Base-by-base conservation (phyloP, 2,329 filamentous ascomycete species). In the Hypoxylon sp. region DNA sequence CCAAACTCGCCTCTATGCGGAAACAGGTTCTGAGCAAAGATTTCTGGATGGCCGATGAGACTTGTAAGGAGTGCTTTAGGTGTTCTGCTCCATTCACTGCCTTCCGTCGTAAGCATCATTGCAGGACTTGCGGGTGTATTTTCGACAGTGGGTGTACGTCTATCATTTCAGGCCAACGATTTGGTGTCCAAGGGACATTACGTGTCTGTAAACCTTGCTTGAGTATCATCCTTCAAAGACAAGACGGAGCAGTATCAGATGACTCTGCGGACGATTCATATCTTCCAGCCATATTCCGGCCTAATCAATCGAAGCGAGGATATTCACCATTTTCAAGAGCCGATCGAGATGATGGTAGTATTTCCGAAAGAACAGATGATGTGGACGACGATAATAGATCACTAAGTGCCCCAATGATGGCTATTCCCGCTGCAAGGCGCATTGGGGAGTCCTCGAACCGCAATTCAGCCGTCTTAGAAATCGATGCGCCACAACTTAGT, bases 11-110 rank as follows among this genome's bases (percentile, higher is more conserved):
- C 53, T 90, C 92, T 72, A 91, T 97, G 84, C 89, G 91, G 68
- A 92, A 93, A 74, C 94, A 95, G 75, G 90, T 99, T 6, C 82
- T 98, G 49, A 97, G 93, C 78, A 96, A 94, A 75, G 94, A 98
- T 73, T 98, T 97, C 74, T 98, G 95, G 96, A 99, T 99, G 96
- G 93, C 94, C 65, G 96, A 99, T 77, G 96, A 98, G 76, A 98
- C 97, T 69, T 97, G 95, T 65, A 98, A 97, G 77, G 95, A 98
- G 74, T 99, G 96, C 76, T 99, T 98, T 77, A 88, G 93, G 48
- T 99, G 96, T 75, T 93, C 93, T 48, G 91, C 93, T 64, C 87
- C 92, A 1, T 99, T 99, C 76, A 94, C 93, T 0, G 96, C 95
- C 1, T 98, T 98, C 77, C 89, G 96, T 65, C 89, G 96, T 71